These are phyloP conservation scores for Oryza glaberrima DNA, from an alignment of 176 grass and related monocot genomes.

Conservation along the genomic window DNA sequence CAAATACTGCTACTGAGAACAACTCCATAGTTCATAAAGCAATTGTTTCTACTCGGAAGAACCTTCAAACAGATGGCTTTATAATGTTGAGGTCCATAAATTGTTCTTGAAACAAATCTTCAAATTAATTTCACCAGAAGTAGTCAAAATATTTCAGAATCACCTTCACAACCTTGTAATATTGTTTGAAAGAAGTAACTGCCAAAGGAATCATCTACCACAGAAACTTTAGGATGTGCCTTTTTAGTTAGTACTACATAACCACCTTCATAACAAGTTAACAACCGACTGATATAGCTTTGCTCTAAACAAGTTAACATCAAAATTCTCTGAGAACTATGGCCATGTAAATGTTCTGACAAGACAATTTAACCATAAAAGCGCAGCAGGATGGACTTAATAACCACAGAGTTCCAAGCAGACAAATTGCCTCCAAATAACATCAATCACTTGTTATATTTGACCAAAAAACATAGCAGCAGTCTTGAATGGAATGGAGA, in stretches of 20 bases:
- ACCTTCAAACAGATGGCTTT: conserved; percentile 5
- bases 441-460: not conserved
- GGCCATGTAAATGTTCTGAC: not conserved
- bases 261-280: not conserved
- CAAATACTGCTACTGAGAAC: not conserved
- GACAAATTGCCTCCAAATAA: not conserved
- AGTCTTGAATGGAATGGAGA: not conserved
- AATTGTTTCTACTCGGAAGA: not conserved
- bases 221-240: not conserved
- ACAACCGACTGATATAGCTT: not conserved
- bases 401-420: not conserved
- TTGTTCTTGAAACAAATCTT: not conserved
- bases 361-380: not conserved
- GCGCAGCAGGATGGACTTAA: not conserved
- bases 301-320: not conserved
- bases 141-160: not conserved
- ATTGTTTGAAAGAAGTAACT: not conserved
- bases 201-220: not conserved
- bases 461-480: not conserved
- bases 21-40: not conserved
- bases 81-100: not conserved
- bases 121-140: not conserved
- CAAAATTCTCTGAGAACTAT: not conserved
- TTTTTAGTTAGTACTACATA: not conserved
- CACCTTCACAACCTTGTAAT: not conserved